Evolutionary conservation across 2,329 filamentous ascomycete genomes (phyloP), one percentile per base, ranked within the genome.

Genomic region (Fusarium robinianum): DNA sequence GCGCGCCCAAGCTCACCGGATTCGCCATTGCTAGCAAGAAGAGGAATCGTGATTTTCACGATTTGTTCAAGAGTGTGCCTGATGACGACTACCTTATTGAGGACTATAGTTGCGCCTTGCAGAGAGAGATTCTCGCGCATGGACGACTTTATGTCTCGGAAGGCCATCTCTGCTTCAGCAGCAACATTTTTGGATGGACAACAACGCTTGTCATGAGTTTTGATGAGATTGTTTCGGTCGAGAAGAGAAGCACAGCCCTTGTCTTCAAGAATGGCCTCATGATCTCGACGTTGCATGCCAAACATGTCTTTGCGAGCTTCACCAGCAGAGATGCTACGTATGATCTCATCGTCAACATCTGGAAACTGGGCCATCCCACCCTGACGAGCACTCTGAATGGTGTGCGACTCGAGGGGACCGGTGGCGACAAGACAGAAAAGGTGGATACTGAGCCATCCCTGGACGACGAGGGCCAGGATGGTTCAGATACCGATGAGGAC

Each of bases 41-140:
- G 72, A 83, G 95, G 43, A 99, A 99, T 69, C 83, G 90, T 34
- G 94, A 97, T 63, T 99, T 97, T 61, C 94, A 99, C 67, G 81
- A 80, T 46, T 73, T 96, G 3, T 99, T 99, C 75, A 88, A 94
- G 69, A 97, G 91, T 65, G 94, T 99, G 1, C 94, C 95, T 1
- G 92, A 97, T 56, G 94, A 99, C 62, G 94, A 99, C 67, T 96
- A 96, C 64, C 78, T 99, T 17, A 97, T 99, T 55, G 94, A 99
- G 65, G 94, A 99, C 67, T 99, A 97, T 68, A 96, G 94, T 67
- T 96, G 94, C 66, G 94, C 94, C 4, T 69, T 99, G 46, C 94
- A 99, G 68, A 84, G 91, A 55, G 95, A 99, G 64, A 99, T 99
- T 49, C 80, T 99, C 23, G 83, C 95, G 6, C 94, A 96, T 57